Conservation (phyloP, 441 rosid genomes). For the Mallotus repandus region DNA sequence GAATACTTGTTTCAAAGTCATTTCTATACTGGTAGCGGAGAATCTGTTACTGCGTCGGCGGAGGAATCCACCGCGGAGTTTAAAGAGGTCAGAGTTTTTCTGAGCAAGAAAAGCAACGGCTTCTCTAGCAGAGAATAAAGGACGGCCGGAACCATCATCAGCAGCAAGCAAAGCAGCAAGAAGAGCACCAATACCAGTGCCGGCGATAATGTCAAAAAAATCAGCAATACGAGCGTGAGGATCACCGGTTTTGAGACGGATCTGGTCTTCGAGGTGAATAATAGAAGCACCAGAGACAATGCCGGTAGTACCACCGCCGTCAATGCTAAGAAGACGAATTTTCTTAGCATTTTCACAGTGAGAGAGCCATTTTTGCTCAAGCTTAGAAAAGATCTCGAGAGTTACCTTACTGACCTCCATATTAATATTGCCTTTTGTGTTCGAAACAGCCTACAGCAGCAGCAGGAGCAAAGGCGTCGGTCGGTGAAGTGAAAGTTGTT, state of each 20-base stretch:
- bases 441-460: too few species aligned
- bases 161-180: conserved; percentile 70
- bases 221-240: conserved; percentile 69
- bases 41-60: conserved; percentile 40
- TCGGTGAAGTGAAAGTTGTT: too few species aligned
- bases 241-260: conserved; percentile 69
- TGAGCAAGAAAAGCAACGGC: conserved; percentile 45
- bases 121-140: conserved; percentile 66
- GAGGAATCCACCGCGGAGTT: conserved; percentile 38
- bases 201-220: conserved; percentile 83
- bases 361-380: conserved; percentile 90
- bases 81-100: conserved; percentile 60
- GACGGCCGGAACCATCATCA: conserved; percentile 71
- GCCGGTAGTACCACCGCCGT: conserved; percentile 79
- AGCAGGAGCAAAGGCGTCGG: neutral
- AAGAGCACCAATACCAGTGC: conserved; percentile 79
- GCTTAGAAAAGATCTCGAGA: conserved; percentile 81
- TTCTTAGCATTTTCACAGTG: conserved; percentile 64
- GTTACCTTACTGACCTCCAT: conserved; percentile 93
- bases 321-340: conserved; percentile 80
- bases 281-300: conserved; percentile 66
- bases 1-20: conserved; percentile 54
- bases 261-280: conserved; percentile 83
- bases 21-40: conserved; percentile 76
- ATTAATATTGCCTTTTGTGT: too few species aligned